These are phyloP conservation scores for Blastosporella zonata DNA, from an alignment of 1,284 basidiomycete species.

Conservation along the genomic window DNA sequence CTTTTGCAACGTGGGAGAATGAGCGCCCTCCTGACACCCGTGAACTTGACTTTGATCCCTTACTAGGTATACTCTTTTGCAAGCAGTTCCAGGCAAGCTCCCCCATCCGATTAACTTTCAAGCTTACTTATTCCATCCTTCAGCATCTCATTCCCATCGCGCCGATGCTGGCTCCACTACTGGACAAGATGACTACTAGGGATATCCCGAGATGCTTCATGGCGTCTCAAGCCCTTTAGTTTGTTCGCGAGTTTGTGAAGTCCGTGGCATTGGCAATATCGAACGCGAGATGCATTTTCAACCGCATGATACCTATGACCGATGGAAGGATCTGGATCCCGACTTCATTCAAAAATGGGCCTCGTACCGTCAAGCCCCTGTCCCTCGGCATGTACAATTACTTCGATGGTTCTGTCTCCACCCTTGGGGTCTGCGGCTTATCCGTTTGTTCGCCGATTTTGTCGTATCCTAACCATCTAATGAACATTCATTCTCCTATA, in stretches of 20 bases:
- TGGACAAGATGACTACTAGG: conserved; percentile 26
- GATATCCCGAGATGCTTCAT: conserved; percentile 22
- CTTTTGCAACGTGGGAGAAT: not conserved
- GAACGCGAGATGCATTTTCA: not conserved
- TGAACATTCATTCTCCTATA: too few species aligned
- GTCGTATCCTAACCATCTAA: too few species aligned
- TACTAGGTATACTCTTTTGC: not conserved
- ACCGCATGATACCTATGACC: not conserved
- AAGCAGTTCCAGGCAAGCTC: conserved; percentile 6
- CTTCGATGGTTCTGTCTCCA: too few species aligned
- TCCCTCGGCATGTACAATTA: not conserved
- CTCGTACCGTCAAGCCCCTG: conserved; percentile 4
- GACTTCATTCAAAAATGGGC: conserved; percentile 5
- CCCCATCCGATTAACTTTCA: not conserved
- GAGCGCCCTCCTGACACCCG: not conserved
- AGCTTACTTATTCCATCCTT: not conserved
- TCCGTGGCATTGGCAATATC: not conserved
- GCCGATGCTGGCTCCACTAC: conserved; percentile 20
- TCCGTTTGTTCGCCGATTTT: too few species aligned
- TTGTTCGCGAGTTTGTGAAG: conserved; percentile 21
- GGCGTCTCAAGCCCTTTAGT: conserved; percentile 24
- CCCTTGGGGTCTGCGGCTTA: too few species aligned
- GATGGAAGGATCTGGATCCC: conserved; percentile 6
- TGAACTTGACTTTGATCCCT: not conserved
- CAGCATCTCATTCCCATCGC: conserved; percentile 17